These are phyloP conservation scores for Polygonum maritimum DNA, from an alignment of 148 eudicot species.

Conservation along the genomic window DNA sequence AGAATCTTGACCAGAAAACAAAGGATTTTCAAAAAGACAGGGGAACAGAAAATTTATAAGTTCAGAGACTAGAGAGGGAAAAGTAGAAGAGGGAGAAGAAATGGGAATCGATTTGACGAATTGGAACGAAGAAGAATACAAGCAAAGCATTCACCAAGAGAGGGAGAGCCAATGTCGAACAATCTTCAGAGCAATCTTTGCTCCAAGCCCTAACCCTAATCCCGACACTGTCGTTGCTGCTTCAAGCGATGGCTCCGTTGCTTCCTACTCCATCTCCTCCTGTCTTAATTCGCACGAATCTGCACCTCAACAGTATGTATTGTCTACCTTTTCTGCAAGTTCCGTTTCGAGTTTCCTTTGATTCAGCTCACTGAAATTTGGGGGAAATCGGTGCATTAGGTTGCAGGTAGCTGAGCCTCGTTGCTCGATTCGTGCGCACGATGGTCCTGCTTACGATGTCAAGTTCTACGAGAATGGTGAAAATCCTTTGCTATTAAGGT, in stretches of 20 bases:
- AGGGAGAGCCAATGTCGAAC: slow-evolving; percentile 56
- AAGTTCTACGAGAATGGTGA: slow-evolving; percentile 54
- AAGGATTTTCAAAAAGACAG: no score
- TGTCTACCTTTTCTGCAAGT: neutral
- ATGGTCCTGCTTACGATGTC: slow-evolving; percentile 96
- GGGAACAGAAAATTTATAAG: no score
- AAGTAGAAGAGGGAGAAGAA: neutral
- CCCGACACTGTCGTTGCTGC: slow-evolving; percentile 72
- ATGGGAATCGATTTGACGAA: slow-evolving; percentile 50
- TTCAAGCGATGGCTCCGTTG: slow-evolving; percentile 75
- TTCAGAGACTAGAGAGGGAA: neutral
- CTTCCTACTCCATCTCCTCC: slow-evolving; percentile 69
- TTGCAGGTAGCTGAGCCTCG: slow-evolving; percentile 51
- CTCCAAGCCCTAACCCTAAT: slow-evolving; percentile 47
- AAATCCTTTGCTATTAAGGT: slow-evolving; percentile 79
- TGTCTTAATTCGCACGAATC: slow-evolving; percentile 38
- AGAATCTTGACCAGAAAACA: no score
- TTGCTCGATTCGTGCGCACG: slow-evolving; percentile 62
- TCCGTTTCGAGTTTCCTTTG: slow-evolving; percentile 16
- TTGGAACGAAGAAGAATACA: slow-evolving; percentile 81
- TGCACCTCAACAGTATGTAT: neutral
- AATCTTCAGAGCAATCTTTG: slow-evolving; percentile 63
- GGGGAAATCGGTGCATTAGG: slow-evolving; percentile 13
- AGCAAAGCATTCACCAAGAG: slow-evolving; percentile 40
- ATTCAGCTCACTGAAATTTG: neutral